Percentiles rank a stretch among this genome's conserved stretches.
Conservation (phyloP, 202 grass and related monocot genomes). For the Tripidium arundinaceum region DNA sequence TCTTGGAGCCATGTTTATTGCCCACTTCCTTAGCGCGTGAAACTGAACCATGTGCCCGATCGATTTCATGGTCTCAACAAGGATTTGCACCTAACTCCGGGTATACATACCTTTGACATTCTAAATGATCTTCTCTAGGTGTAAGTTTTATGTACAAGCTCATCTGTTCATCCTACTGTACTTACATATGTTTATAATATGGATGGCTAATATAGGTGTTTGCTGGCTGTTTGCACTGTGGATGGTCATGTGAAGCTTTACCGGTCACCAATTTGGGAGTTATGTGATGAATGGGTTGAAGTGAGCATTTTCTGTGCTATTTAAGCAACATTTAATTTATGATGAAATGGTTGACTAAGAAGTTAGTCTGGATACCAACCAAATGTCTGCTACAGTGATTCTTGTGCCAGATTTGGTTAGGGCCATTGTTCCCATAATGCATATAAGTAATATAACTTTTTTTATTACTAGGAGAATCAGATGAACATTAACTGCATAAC, state of each 20-base stretch:
- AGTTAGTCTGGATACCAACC: background rate
- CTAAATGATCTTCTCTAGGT: background rate
- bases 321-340: background rate
- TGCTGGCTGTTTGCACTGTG: conserved; percentile 66
- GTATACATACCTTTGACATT: conserved; percentile 34
- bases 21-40: conserved; percentile 61
- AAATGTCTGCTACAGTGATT: background rate
- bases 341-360: background rate
- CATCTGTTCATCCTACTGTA: background rate
- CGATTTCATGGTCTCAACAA: conserved; percentile 84
- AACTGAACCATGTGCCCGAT: conserved; percentile 56
- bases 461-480: background rate
- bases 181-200: conserved; percentile 30
- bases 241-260: conserved; percentile 85
- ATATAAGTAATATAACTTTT: background rate
- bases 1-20: conserved; percentile 69
- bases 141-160: conserved; percentile 11
- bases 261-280: conserved; percentile 56
- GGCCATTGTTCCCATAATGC: background rate
- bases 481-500: background rate
- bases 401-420: background rate
- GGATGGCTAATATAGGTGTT: conserved; percentile 48
- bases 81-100: conserved; percentile 77
- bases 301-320: conserved; percentile 30
- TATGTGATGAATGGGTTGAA: conserved; percentile 79